Base-by-base conservation (phyloP, 371 early-diverging fungal species). In the Coemansia linderi region DNA sequence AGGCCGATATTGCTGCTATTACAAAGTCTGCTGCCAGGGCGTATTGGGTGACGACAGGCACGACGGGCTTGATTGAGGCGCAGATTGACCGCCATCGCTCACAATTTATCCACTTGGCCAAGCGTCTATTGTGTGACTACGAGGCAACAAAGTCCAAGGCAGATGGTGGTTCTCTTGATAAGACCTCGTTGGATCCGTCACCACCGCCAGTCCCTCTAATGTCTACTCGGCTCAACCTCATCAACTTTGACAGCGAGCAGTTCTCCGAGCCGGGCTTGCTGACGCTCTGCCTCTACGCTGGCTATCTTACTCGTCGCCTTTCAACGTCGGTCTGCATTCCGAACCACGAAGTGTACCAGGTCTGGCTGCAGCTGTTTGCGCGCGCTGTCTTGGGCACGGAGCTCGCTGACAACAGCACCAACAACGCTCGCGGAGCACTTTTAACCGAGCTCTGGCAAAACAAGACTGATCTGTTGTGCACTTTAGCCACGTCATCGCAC, bases 311-410 rank as follows among this genome's bases (percentile, higher is more conserved):
- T 0, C 65, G 71, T 8, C 61, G 46, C 1, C 39, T 40, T 3
- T 63, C 71, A 15, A 64, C 50, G 12, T 71, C 61, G 4, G 65
- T 73, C 19, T 73, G 73, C 62, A 73, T 73, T 4, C 73, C 73
- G 8, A 73, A 73, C 48, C 70, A 56, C 61, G 71, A 73, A n/a
- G 71, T 73, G 37, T 70, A 73, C 57, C 54, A 65, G 15, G 72
- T 72, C 12, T 73, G 74, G 74, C 48, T 36, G 15, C 52, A 60
- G 8, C 59, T 73, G 19, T 71, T 73, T 71, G 65, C 71, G 17
- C 73, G 71, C 12, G 72, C 68, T 0, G 71, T 71, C 12, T 19
- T 73, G 38, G 72, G 71, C 44, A 60, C 54, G 1, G 61, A 57
- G 27, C 12, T 71, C 37, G 63, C 72, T 15, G 71, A 61, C 59